Percentiles rank a stretch among this genome's conserved stretches.
These are phyloP conservation scores for Nicotiana obtusifolia DNA, from an alignment of 257 asterid genomes.

Conservation along the genomic window DNA sequence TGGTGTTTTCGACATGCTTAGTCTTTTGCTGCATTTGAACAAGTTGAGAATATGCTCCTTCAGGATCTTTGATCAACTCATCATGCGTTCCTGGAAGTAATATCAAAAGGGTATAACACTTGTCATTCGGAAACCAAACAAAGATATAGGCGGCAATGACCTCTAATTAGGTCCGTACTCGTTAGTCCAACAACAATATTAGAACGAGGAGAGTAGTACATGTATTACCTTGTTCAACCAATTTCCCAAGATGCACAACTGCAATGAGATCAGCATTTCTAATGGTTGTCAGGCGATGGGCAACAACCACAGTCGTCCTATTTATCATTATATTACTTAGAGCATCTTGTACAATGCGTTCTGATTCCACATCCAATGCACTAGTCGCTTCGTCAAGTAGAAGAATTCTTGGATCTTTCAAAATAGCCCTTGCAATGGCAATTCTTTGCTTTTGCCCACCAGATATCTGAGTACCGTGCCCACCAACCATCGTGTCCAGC, in stretches of 20 bases:
- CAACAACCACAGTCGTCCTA: conserved; percentile 55
- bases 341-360: conserved; percentile 44
- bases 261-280: conserved; percentile 54
- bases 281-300: conserved; percentile 61
- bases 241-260: conserved; percentile 43
- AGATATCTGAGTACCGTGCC: conserved; percentile 53
- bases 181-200: neutral
- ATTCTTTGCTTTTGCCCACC: conserved; percentile 77
- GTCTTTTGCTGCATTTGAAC: conserved; percentile 36
- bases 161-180: neutral
- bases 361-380: conserved; percentile 53
- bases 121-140: neutral
- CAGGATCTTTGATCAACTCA: conserved; percentile 35
- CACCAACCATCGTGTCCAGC: conserved; percentile 53
- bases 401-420: conserved; percentile 56
- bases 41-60: conserved; percentile 46
- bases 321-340: conserved; percentile 48
- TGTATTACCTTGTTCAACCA: conserved; percentile 56
- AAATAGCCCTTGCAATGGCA: conserved; percentile 61
- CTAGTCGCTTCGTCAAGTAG: conserved; percentile 75
- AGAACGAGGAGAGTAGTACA: neutral
- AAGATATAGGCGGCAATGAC: neutral
- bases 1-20: conserved; percentile 9
- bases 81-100: conserved; percentile 36
- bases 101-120: neutral